Evolutionary conservation across 2,329 filamentous ascomycete species (phyloP), one percentile per base, ranked within the genome.

Genomic region (Penicillium brasilianum): DNA sequence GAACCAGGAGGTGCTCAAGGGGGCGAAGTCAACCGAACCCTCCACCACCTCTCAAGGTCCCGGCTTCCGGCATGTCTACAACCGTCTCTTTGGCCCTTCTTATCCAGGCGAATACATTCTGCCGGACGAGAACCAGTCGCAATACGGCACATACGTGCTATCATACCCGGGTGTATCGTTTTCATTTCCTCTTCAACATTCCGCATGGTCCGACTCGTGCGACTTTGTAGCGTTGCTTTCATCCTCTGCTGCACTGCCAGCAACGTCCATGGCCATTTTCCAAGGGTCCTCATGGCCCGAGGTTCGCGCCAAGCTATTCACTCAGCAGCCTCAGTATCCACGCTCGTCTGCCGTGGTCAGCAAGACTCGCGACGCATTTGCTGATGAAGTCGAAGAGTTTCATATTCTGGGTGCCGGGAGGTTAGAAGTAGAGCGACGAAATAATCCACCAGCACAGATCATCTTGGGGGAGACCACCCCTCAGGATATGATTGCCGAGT

Each of bases 111-210:
- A 99, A 81, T 99, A 94, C 72, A 84, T 97, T 39, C 85, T 89
- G 9, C 87, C 91, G 0, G 75, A 78, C 7, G 72, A 81, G 1
- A 82, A 80, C 1, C 82, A 81, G 3, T 82, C 83, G 11, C 81
- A 82, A 16, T 80, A 83, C 60, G 93, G 93, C 16, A 90, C 87
- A 22, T 99, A 98, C 73, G 88, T 97, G 36, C 82, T 99, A 36
- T 98, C 94, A 1, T 99, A 97, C 77, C 93, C 94, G 0, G 95
- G 95, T 0, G 88, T 99, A 32, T 92, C 94, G 0, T 97, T 98
- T 74, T 93, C 90, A 39, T 99, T 99, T 67, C 88, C 92, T 0
- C 82, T 98, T 32, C 84, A 88, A 53, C 81, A 86, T 60, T 88
- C 90, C 0, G 86, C 88, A 22, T 97, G 92, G 83, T 91, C 90